Evolutionary conservation across 2,329 filamentous ascomycete species (phyloP).

Genomic region (Domatiomyces catenatus): DNA sequence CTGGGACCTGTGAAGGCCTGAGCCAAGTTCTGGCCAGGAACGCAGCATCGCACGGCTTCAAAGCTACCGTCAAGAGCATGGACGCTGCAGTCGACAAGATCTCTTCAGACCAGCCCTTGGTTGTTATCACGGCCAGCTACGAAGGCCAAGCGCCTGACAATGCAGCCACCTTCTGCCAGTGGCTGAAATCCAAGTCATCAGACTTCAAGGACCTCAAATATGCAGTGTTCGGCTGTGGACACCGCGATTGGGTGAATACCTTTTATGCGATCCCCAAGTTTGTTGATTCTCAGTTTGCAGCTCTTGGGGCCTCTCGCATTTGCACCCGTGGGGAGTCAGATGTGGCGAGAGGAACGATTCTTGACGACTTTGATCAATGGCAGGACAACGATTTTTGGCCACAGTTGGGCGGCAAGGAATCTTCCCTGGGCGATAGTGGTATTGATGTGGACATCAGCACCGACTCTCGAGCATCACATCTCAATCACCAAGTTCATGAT

Average conservation of each 20-base stretch:
- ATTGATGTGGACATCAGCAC: conserved; percentile 39
- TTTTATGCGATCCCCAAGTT: conserved; percentile 53
- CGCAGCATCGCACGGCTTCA: conserved; percentile 45
- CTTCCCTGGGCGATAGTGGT: conserved; percentile 20
- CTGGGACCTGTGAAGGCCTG: conserved; percentile 57
- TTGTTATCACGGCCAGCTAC: conserved; percentile 57
- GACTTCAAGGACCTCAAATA: conserved; percentile 44
- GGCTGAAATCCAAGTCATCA: conserved; percentile 42
- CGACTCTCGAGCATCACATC: conserved; percentile 38
- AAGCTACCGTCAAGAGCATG: conserved; percentile 39
- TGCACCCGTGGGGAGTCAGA: conserved; percentile 36
- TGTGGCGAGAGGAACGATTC: conserved; percentile 49
- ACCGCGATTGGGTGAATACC: conserved; percentile 39
- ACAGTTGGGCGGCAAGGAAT: conserved; percentile 29
- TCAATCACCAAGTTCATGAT: conserved; percentile 50
- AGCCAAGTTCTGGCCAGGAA: conserved; percentile 47
- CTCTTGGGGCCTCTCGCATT: conserved; percentile 35
- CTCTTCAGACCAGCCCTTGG: conserved; percentile 44
- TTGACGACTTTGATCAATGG: conserved; percentile 54
- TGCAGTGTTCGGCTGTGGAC: conserved; percentile 56
- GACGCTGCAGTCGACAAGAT: conserved; percentile 48
- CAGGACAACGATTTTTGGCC: conserved; percentile 43
- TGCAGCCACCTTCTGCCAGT: conserved; percentile 50
- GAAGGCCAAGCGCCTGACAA: conserved; percentile 63
- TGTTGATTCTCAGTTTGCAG: conserved; percentile 40